phyloP scores from a whole-genome alignment of 805 yeast species.

The Yarrowia hollandica region DNA sequence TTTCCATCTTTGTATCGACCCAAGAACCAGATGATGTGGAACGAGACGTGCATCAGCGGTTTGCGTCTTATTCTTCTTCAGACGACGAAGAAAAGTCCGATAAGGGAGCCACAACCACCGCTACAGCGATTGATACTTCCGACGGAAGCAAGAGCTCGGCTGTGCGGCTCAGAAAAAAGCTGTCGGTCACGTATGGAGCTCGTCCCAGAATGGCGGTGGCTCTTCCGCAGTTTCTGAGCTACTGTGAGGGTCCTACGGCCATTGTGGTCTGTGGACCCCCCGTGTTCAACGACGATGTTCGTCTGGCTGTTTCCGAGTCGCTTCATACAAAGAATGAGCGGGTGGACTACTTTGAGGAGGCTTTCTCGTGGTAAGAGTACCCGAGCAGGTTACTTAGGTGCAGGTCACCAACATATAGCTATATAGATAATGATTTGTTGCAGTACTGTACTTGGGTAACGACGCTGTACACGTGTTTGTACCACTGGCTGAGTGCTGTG shows the following conservation, averaged over 20 bases:
- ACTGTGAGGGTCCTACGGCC: slow-evolving; percentile 11
- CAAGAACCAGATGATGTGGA: background rate
- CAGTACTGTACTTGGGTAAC: no score
- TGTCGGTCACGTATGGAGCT: slow-evolving; percentile 43
- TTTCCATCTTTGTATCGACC: slow-evolving; percentile 42
- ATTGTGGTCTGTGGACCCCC: slow-evolving; percentile 57
- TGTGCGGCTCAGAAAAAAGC: background rate
- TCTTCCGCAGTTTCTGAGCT: slow-evolving; percentile 1
- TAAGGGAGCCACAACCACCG: background rate
- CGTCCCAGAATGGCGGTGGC: background rate
- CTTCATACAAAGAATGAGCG: slow-evolving; percentile 47
- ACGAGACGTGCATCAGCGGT: background rate
- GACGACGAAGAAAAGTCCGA: slow-evolving; percentile 31
- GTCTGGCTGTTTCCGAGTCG: slow-evolving; percentile 49
- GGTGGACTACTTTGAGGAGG: slow-evolving; percentile 67
- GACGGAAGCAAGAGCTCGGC: background rate
- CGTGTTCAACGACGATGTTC: slow-evolving; percentile 55
- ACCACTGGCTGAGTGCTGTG: no score
- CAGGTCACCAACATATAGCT: no score
- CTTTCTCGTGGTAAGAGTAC: slow-evolving; percentile 63
- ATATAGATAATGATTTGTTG: no score
- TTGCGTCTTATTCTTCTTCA: background rate
- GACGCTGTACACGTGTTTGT: no score
- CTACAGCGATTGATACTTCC: slow-evolving; percentile 39
- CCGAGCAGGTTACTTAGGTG: no score